Evolutionary conservation across 306 rosid genomes (phyloP).

Genomic region (Vicia sativa): DNA sequence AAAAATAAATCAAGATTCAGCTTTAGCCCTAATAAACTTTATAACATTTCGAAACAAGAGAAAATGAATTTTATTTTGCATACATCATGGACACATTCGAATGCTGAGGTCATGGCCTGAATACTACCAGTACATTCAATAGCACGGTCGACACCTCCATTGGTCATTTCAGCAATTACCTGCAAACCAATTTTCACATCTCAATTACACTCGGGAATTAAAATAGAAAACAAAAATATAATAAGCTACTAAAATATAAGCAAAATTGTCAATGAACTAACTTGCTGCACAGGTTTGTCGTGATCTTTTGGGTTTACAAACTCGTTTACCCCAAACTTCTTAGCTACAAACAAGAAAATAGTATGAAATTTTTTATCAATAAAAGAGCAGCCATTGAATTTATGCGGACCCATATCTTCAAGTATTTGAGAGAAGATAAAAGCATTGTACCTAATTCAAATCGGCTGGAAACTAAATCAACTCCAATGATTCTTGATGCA

Average conservation of each 20-base stretch:
- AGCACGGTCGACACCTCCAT: slow-evolving; percentile 89
- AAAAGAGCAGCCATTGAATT: neutral
- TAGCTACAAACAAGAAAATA: slow-evolving; percentile 54
- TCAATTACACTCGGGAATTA: too few species aligned
- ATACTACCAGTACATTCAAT: too few species aligned
- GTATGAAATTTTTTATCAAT: slow-evolving; percentile 2
- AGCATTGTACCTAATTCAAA: too few species aligned
- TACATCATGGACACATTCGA: too few species aligned
- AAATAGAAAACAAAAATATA: neutral
- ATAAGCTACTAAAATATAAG: too few species aligned
- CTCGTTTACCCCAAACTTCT: slow-evolving; percentile 80
- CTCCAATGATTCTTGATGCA: too few species aligned
- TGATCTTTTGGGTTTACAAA: slow-evolving; percentile 93
- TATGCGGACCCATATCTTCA: neutral
- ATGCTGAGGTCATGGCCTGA: too few species aligned
- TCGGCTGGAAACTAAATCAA: too few species aligned
- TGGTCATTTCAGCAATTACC: slow-evolving; percentile 86
- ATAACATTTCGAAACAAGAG: too few species aligned
- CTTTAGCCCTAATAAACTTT: too few species aligned
- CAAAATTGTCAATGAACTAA: slow-evolving; percentile 34
- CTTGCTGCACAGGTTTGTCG: slow-evolving; percentile 80
- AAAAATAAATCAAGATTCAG: neutral
- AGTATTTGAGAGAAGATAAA: slow-evolving; percentile 3
- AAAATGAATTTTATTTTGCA: too few species aligned
- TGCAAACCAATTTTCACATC: neutral